Evolutionary conservation across 768 basidiomycete species (phyloP), one percentile per base, ranked within the genome.

Genomic region (Mycena epipterygia): DNA sequence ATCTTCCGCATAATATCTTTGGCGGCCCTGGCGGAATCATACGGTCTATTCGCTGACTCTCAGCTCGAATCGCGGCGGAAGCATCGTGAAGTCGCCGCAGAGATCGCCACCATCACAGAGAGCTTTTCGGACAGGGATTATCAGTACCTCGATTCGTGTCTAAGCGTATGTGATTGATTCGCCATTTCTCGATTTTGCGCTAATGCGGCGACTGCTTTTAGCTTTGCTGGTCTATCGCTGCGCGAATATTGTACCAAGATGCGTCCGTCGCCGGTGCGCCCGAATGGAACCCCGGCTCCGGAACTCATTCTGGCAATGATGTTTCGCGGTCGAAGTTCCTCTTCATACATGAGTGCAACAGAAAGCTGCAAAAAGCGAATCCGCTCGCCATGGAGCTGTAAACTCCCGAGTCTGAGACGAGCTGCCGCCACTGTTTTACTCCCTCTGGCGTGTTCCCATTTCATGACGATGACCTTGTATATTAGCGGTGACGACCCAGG

Each of bases 221-320:
- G 68, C 25, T 58, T 14, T 64, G 61, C 35, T 69, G 68, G 68
- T 63, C 61, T 29, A 49, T 63, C 29, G 68, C 68, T 6, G 63
- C 19, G 4, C 51, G 60, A 29, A 48, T 35, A 21, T 27, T 61
- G 19, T 44, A 52, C 12, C 14, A 61, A 2, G 51, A 55, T 30
- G 21, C 3, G 21, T n/a, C 21, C 5, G 42, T 5, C 21, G 42
- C 6, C 5, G 42, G 42, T n/a, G 9, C 32, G 4, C 25, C 32
- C 11, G 55, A 57, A 23, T 63, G 49, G 49, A 33, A 21, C 27
- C 30, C n/a, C n/a, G n/a, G 32, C 23, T 46, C n/a, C 5, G n/a
- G n/a, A n/a, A 21, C n/a, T 3, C n/a, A 46, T 32, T 9, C 49
- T 16, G 46, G 19, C 51, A 39, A 63, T 0, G 30, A 17, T 13